Percentiles rank a stretch among this genome's conserved stretches.
Evolutionary conservation across 2,329 filamentous ascomycete genomes (phyloP).

Genomic region (Ceratocystis colombiana): DNA sequence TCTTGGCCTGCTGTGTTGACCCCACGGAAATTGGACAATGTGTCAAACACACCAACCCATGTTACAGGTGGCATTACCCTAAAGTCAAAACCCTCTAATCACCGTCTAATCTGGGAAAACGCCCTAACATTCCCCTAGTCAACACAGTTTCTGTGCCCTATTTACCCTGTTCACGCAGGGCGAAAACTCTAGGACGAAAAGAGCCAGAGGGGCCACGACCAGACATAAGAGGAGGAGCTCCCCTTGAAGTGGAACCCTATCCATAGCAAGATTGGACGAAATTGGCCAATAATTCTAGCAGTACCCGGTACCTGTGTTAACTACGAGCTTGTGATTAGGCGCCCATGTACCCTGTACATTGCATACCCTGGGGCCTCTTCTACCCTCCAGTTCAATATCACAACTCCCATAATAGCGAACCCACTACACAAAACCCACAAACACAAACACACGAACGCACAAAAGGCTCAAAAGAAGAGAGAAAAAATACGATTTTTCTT

Average conservation of each 20-base stretch:
- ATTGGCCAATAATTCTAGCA: not conserved
- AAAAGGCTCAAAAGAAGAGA: not conserved
- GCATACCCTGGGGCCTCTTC: not conserved
- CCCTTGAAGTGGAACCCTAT: not conserved
- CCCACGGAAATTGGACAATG: constrained; percentile 9
- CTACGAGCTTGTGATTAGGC: not conserved
- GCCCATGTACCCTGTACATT: not conserved
- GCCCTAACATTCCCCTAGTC: not conserved
- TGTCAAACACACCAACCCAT: constrained; percentile 9
- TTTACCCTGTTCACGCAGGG: not conserved
- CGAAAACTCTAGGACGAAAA: not conserved
- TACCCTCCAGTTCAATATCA: constrained; percentile 7
- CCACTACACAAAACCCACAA: not conserved
- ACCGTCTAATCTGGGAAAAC: too few species aligned
- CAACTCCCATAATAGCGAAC: not conserved
- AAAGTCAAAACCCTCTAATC: not conserved
- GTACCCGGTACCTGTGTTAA: not conserved
- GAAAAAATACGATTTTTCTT: not conserved
- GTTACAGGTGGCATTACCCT: constrained; percentile 15
- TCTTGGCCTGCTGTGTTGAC: constrained; percentile 2
- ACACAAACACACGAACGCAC: constrained; percentile 5
- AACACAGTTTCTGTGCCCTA: not conserved
- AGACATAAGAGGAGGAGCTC: not conserved
- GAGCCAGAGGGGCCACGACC: not conserved
- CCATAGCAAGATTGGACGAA: constrained; percentile 7